Base-by-base conservation (phyloP, 192 early-diverging fungal genomes). In the Umbelopsis ramanniana region DNA sequence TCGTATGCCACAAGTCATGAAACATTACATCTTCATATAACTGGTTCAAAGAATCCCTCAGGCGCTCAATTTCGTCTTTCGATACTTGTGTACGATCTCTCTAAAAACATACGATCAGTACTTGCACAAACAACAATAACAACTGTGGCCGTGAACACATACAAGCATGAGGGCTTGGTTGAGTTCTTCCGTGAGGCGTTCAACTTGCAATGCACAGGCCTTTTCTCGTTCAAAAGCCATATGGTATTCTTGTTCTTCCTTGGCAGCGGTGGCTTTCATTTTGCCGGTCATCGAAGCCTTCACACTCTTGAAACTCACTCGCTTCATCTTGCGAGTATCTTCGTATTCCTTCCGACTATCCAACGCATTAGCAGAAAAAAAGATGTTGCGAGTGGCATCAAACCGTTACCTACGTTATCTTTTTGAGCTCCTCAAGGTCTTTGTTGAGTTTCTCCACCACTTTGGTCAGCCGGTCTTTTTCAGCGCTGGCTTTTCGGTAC, bases 171-270 rank as follows among this genome's bases (percentile, higher is more conserved):
- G 12, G 6, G 57, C 57, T 63, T 63, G 29, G 33, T 63, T 63
- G 29, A 63, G 33, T 29, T 63, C 57, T 4, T 11, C 15, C 26
- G 35, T 37, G 33, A 15, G 12, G 2, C 26, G 33, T 29, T 63
- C 57, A 26, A 63, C 12, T 33, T 63, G 57, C n/a, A 63, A n/a
- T 35, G 33, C 11, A 37, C 57, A 63, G 12, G 46, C 35, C 40
- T 71, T 72, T 53, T 78, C 76, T 38, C 29, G 57, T 37, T 78
- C 76, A 74, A 78, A 78, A 8, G 76, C 72, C 4, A 53, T 38
- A 8, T 78, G 76, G 50, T 78, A 78, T 55, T 74, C 72, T 14
- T 55, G 67, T 19, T 73, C 60, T 70, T 78, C 71, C 38, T 78
- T 78, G 17, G 72, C 72, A 53, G 67, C 52, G 50, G 70, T 11